Percentiles rank a stretch among this genome's conserved stretches.
phyloP scores from a whole-genome alignment of 1,284 basidiomycete genomes.

The Quambalaria eucalypti region DNA sequence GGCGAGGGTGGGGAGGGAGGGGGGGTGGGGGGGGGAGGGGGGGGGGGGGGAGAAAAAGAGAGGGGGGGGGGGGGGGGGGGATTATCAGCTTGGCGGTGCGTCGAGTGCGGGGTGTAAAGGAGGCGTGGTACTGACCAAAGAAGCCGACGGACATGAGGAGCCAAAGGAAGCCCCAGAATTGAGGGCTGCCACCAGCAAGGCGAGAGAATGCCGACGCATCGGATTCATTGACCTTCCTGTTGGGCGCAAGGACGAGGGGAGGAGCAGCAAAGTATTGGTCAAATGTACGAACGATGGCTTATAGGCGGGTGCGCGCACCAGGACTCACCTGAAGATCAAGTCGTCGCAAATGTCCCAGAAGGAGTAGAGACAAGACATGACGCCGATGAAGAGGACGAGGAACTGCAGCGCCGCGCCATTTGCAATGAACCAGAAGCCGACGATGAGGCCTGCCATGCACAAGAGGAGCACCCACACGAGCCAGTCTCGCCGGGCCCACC shows the following conservation, averaged over 20 bases:
- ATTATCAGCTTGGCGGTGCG: conserved; percentile 53
- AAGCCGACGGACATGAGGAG: conserved; percentile 69
- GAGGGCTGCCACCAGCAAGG: conserved; percentile 61
- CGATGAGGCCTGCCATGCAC: conserved; percentile 33
- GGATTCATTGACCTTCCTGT: conserved; percentile 83
- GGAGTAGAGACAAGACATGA: conserved; percentile 43
- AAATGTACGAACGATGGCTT: background rate
- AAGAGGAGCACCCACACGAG: conserved; percentile 49
- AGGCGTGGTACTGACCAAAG: conserved; percentile 62
- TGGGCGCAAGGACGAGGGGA: conserved; percentile 47
- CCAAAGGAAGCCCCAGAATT: conserved; percentile 65
- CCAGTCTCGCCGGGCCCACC: conserved; percentile 71
- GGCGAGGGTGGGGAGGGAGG: too few species aligned
- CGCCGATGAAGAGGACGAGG: conserved; percentile 69
- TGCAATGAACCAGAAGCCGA: conserved; percentile 28
- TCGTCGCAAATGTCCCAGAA: conserved; percentile 57
- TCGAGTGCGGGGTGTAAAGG: conserved; percentile 67
- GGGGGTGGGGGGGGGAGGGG: too few species aligned
- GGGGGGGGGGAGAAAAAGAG: conserved; percentile 33
- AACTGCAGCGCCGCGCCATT: conserved; percentile 45
- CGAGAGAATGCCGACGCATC: conserved; percentile 84
- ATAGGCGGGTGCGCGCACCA: too few species aligned
- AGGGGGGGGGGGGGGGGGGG: conserved; percentile 28
- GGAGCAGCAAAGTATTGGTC: background rate
- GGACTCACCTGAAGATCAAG: conserved; percentile 60